A percentile compares a stretch with the other conserved stretches of the same genome.
Conservation (phyloP, 306 rosid species). For the Phaseolus lunatus region DNA sequence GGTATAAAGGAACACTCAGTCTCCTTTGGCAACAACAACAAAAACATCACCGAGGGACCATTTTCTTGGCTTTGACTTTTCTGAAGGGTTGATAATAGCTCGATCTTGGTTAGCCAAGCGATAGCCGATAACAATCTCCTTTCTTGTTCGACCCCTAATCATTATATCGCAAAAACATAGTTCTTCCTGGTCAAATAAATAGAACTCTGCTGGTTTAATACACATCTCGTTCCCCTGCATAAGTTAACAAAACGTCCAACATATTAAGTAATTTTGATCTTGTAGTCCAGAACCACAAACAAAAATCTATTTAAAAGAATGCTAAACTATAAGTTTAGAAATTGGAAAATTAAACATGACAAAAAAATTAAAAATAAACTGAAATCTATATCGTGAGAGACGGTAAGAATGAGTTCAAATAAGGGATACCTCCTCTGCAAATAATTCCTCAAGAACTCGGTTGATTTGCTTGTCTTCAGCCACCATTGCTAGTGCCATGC, state of each 20-base stretch:
- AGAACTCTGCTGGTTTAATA: slow-evolving; percentile 91
- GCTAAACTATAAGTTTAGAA: slow-evolving; percentile 16
- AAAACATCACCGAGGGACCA: slow-evolving; percentile 93
- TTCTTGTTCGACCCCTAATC: slow-evolving; percentile 86
- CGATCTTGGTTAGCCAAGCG: slow-evolving; percentile 70
- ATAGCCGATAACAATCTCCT: slow-evolving; percentile 87
- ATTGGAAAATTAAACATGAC: background rate
- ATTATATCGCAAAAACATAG: slow-evolving; percentile 83
- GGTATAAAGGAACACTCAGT: slow-evolving; percentile 42
- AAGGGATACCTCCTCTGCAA: slow-evolving; percentile 80
- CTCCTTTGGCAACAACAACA: slow-evolving; percentile 71
- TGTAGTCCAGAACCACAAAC: slow-evolving; percentile 27
- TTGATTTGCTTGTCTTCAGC: slow-evolving; percentile 99
- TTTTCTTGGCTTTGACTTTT: slow-evolving; percentile 66
- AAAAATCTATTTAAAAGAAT: background rate
- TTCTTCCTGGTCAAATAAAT: slow-evolving; percentile 92
- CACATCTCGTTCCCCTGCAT: slow-evolving; percentile 94
- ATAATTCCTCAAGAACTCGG: slow-evolving; percentile 98
- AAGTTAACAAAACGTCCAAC: slow-evolving; percentile 17
- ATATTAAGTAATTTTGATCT: background rate
- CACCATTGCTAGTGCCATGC: slow-evolving; percentile 99
- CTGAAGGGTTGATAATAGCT: slow-evolving; percentile 84
- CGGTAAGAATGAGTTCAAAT: background rate
- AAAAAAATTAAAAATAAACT: slow-evolving; percentile 31
- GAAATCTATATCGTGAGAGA: slow-evolving; percentile 25